Evolutionary conservation across 176 grass and related monocot genomes (phyloP).

Genomic region (Eremochloa ophiuroides): DNA sequence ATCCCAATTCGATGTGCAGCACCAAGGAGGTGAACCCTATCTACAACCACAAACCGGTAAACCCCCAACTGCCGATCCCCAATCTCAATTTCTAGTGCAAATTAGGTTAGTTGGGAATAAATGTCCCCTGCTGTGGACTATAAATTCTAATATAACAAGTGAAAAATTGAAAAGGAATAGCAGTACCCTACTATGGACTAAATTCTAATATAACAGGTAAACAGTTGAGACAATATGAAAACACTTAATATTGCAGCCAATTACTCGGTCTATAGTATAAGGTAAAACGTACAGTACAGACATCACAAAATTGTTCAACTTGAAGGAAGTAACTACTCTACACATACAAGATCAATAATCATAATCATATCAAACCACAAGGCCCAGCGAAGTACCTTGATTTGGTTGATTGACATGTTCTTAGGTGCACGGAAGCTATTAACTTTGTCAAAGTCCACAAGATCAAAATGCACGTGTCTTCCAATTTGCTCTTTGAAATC

Average conservation of each 20-base stretch:
- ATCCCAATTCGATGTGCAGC: background rate
- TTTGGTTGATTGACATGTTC: constrained; percentile 35
- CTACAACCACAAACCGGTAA: background rate
- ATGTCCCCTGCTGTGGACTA: background rate
- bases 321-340: background rate
- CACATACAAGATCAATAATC: background rate
- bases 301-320: background rate
- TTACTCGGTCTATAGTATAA: background rate
- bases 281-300: background rate
- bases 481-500: constrained; percentile 72
- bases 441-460: constrained; percentile 69
- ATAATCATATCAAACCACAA: constrained; percentile 8
- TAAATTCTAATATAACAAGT: background rate
- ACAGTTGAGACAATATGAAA: background rate
- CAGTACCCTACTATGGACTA: too few species aligned
- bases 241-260: background rate
- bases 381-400: constrained; percentile 50
- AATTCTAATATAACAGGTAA: background rate
- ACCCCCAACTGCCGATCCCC: background rate
- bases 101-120: background rate
- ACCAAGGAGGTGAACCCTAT: background rate
- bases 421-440: constrained; percentile 53
- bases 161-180: background rate
- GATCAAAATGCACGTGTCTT: constrained; percentile 51
- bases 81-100: background rate